phyloP scores from a whole-genome alignment of 225 moss, liverwort and hornwort genomes.

The Bryum argenteum region DNA sequence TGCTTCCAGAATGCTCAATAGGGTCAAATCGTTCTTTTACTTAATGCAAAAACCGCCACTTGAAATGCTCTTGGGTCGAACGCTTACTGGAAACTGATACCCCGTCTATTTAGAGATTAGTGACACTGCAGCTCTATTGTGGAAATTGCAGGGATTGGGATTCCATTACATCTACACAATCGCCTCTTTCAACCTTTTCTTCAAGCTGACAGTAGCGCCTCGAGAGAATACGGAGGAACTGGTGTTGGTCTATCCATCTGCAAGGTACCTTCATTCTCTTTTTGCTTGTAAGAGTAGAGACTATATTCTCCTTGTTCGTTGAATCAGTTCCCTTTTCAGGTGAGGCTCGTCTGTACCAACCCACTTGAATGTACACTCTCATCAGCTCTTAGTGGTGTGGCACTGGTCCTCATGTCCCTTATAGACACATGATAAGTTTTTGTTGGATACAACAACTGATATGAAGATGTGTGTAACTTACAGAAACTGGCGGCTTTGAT shows the following conservation, averaged over 20 bases:
- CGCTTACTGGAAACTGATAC: not conserved
- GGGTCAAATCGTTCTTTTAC: not conserved
- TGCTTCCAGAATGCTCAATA: not conserved
- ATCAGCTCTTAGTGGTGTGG: not conserved
- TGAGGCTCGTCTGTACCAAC: slow-evolving; percentile 2
- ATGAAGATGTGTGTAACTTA: slow-evolving; percentile 19
- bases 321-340: not conserved
- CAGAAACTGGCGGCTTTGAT: slow-evolving; percentile 74
- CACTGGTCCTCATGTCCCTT: not conserved
- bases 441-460: slow-evolving; percentile 9
- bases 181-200: slow-evolving; percentile 74
- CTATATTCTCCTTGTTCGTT: not conserved
- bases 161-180: slow-evolving; percentile 59
- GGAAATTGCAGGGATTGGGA: slow-evolving; percentile 56
- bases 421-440: not conserved
- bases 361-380: not conserved
- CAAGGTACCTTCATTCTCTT: slow-evolving; percentile 42
- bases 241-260: slow-evolving; percentile 83
- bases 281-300: slow-evolving; percentile 3
- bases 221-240: slow-evolving; percentile 75
- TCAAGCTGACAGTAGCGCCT: slow-evolving; percentile 65
- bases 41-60: not conserved
- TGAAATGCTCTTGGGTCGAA: not conserved
- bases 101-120: not conserved
- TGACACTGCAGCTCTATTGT: not conserved